Evolutionary conservation across 2,329 filamentous ascomycete genomes (phyloP).

Genomic region (Phialophora chinensis): DNA sequence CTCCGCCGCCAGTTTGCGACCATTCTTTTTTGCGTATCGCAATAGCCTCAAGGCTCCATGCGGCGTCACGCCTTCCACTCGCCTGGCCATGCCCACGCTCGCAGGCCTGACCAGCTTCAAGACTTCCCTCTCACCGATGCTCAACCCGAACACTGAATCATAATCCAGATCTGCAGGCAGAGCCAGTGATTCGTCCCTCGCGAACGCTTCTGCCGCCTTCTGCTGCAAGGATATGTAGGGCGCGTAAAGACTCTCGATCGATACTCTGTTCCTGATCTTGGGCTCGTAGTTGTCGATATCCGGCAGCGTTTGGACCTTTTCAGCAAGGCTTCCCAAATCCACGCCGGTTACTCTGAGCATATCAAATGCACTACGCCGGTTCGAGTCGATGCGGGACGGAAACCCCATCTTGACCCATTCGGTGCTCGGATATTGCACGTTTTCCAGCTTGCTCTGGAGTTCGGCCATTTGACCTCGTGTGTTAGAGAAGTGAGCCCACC

Average conservation of each 20-base stretch:
- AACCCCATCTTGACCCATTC: constrained; percentile 76
- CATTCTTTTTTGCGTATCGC: constrained; percentile 47
- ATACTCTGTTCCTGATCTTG: constrained; percentile 70
- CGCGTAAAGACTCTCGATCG: constrained; percentile 83
- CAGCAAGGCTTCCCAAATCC: constrained; percentile 53
- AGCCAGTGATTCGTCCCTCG: constrained; percentile 75
- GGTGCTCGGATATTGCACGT: constrained; percentile 63
- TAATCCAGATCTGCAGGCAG: constrained; percentile 82
- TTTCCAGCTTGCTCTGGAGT: constrained; percentile 66
- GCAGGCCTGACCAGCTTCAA: constrained; percentile 76
- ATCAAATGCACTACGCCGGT: constrained; percentile 75
- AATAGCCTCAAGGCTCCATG: constrained; percentile 52
- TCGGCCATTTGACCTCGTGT: constrained; percentile 71
- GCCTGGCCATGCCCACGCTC: constrained; percentile 83
- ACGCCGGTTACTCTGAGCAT: constrained; percentile 73
- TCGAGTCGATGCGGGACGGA: constrained; percentile 68
- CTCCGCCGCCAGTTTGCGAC: constrained; percentile 3
- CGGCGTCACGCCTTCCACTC: constrained; percentile 75
- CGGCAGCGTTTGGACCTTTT: constrained; percentile 57
- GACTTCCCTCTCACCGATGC: constrained; percentile 76
- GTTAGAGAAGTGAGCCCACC: constrained; percentile 74
- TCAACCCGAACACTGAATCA: constrained; percentile 72
- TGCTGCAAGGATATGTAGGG: constrained; percentile 81
- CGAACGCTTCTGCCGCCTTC: constrained; percentile 68
- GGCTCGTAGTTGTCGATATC: constrained; percentile 56